Conservation (phyloP, 169 alveolate species). For the Besnoitia besnoiti region DNA sequence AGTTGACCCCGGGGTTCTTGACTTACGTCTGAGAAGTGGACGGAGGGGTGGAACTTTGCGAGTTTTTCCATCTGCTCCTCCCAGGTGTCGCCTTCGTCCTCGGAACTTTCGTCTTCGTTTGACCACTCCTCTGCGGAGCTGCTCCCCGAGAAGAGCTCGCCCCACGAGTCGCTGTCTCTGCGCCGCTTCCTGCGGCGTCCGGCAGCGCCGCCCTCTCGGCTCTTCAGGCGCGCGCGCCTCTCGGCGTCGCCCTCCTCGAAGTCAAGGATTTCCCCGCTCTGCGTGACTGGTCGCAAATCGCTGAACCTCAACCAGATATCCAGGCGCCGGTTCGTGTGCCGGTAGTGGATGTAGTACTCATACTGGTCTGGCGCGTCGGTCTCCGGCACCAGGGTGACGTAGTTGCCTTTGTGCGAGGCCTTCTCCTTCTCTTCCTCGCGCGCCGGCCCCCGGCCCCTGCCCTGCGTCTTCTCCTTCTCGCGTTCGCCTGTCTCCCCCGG, state of each 20-base stretch:
- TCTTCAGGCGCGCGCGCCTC: background rate
- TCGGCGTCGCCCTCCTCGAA: background rate
- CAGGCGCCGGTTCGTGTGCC: conserved; percentile 59
- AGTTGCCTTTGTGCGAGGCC: no score
- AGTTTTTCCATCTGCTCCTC: background rate
- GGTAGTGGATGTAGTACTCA: conserved; percentile 65
- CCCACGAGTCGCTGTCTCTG: background rate
- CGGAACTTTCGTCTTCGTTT: background rate
- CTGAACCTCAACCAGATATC: conserved; percentile 64
- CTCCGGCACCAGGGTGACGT: no score
- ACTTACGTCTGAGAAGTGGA: conserved; percentile 60
- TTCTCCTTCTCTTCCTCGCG: no score
- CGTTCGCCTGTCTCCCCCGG: background rate
- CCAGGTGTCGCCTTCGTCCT: background rate
- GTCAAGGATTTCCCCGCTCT: conserved; percentile 37
- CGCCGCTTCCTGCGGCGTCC: background rate
- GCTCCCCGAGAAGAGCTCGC: background rate
- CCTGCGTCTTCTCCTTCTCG: no score
- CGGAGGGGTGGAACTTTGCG: conserved; percentile 54
- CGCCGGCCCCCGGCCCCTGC: background rate
- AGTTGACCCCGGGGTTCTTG: no score
- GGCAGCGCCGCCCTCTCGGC: conserved; percentile 28
- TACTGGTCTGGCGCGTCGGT: conserved; percentile 1
- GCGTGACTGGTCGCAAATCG: conserved; percentile 51
- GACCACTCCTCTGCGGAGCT: conserved; percentile 49